phyloP scores from a whole-genome alignment of 768 basidiomycete genomes.

The Trametes punicea region DNA sequence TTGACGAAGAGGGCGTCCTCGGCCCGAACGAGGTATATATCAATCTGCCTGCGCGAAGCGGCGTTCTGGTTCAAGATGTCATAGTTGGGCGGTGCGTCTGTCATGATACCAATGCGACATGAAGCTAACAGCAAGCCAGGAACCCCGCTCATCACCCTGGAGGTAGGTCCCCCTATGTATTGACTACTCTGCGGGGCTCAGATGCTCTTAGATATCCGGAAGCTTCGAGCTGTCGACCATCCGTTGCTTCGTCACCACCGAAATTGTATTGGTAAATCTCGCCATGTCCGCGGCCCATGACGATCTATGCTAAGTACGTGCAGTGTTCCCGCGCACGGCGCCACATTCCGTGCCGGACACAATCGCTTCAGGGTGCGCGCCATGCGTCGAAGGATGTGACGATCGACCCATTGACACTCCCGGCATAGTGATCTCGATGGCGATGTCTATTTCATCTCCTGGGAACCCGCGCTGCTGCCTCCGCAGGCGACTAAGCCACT shows the following conservation, averaged over 20 bases:
- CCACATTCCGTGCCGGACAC: constrained; percentile 14
- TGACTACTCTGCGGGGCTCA: no score
- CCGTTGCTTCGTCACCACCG: constrained; percentile 8
- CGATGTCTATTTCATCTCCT: constrained; percentile 16
- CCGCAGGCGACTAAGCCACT: background rate
- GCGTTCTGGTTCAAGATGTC: constrained; percentile 9
- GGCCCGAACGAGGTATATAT: constrained; percentile 18
- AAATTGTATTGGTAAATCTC: constrained; percentile 9
- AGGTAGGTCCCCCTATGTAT: constrained; percentile 1
- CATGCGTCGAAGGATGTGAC: background rate
- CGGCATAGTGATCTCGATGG: constrained; percentile 22
- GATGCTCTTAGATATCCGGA: constrained; percentile 5
- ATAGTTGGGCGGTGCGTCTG: constrained; percentile 6
- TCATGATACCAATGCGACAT: background rate
- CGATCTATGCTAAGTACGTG: background rate
- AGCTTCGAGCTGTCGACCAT: constrained; percentile 5
- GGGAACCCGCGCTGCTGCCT: constrained; percentile 16
- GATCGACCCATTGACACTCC: background rate
- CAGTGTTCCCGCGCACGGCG: constrained; percentile 18
- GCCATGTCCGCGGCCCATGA: no score
- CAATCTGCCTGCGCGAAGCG: constrained; percentile 15
- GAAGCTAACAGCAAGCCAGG: no score
- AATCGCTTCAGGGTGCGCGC: constrained; percentile 16
- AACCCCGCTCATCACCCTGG: constrained; percentile 19
- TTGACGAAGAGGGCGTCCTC: constrained; percentile 20